Evolutionary conservation across 148 eudicot species (phyloP), one percentile per base, ranked within the genome.

Genomic region (Salicornia ramosissima): DNA sequence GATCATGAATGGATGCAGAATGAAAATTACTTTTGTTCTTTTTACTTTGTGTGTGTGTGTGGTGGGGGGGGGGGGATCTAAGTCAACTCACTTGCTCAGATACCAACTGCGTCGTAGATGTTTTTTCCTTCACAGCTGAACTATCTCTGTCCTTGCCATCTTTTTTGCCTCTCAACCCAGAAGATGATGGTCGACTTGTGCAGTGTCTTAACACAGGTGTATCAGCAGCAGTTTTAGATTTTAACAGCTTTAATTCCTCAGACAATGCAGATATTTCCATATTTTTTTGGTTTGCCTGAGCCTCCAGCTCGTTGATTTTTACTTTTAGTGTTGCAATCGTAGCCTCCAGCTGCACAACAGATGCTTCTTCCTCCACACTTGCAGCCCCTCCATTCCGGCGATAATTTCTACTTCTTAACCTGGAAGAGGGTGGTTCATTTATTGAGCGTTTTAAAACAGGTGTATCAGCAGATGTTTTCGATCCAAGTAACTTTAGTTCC

Each of bases 1-100:
- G n/a, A n/a, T n/a, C n/a, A n/a, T n/a, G n/a, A n/a, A n/a, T n/a
- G n/a, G n/a, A n/a, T n/a, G n/a, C n/a, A n/a, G n/a, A n/a, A n/a
- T n/a, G n/a, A n/a, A n/a, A n/a, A n/a, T n/a, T n/a, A n/a, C n/a
- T n/a, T n/a, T n/a, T n/a, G n/a, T n/a, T n/a, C n/a, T n/a, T n/a
- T n/a, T n/a, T n/a, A n/a, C n/a, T n/a, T n/a, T n/a, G n/a, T n/a
- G n/a, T n/a, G n/a, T n/a, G n/a, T n/a, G n/a, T n/a, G n/a, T n/a
- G n/a, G n/a, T n/a, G n/a, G n/a, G n/a, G n/a, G n/a, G n/a, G n/a
- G n/a, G n/a, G n/a, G n/a, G n/a, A n/a, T n/a, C 52, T 57, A 50
- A 58, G 45, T 62, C 42, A 14, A 75, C 80, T 71, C 49, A 77
- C 80, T 71, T 67, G 74, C 40, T 30, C 64, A 28, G 52, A 29